These are phyloP conservation scores for Suhomyces bokatorum DNA, from an alignment of 1,139 yeast genomes.

Conservation along the genomic window DNA sequence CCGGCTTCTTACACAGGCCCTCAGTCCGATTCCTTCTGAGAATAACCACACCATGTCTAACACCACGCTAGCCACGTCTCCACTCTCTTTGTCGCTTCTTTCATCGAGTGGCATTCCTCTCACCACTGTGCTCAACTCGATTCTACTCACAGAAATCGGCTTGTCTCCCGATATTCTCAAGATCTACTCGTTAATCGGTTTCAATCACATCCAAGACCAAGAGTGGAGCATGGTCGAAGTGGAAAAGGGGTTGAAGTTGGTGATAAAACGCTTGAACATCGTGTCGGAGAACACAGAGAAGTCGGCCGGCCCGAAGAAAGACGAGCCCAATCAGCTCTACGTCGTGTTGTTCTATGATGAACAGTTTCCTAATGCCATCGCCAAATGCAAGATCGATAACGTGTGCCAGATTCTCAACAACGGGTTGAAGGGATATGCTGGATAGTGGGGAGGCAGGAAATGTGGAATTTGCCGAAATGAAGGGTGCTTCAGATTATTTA, in stretches of 20 bases:
- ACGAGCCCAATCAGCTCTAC: conserved; percentile 17
- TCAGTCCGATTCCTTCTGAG: conserved; percentile 27
- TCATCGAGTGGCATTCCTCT: conserved; percentile 45
- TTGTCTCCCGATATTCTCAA: conserved; percentile 43
- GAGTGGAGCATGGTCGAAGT: conserved; percentile 38
- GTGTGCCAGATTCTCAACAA: conserved; percentile 30
- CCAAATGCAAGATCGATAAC: conserved; percentile 45
- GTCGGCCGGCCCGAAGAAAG: not conserved
- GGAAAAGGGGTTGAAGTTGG: conserved; percentile 31
- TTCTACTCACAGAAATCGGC: conserved; percentile 14
- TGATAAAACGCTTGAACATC: conserved; percentile 27
- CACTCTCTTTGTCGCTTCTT: conserved; percentile 45
- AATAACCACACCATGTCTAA: conserved; percentile 7
- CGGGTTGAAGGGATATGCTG: conserved; percentile 37
- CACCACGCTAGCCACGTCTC: conserved; percentile 23
- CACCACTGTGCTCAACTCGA: conserved; percentile 33
- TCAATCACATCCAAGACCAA: conserved; percentile 31
- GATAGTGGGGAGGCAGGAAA: not conserved
- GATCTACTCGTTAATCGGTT: conserved; percentile 48
- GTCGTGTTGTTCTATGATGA: conserved; percentile 35
- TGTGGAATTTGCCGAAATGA: too few relatives aligned
- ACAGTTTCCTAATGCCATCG: conserved; percentile 41
- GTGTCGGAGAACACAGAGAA: conserved; percentile 8
- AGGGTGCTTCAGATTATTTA: too few relatives aligned
- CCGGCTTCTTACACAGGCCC: conserved; percentile 42